These are phyloP conservation scores for Podaxis mareebaensis DNA, from an alignment of 768 basidiomycete genomes.

Conservation along the genomic window DNA sequence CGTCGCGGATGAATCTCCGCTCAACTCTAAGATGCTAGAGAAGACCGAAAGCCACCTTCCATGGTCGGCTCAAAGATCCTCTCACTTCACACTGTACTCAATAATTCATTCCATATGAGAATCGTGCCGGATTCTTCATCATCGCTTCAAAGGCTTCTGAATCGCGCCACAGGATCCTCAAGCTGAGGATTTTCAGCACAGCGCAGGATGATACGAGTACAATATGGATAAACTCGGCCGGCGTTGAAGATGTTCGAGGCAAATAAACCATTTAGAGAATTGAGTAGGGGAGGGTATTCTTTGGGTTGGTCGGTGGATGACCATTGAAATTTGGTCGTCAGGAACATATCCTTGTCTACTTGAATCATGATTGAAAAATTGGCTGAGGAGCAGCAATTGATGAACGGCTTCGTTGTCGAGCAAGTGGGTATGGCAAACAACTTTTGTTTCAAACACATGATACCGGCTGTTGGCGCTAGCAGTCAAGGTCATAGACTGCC, in stretches of 20 bases:
- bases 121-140: constrained; percentile 85
- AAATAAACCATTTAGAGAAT: constrained; percentile 83
- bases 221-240: constrained; percentile 80
- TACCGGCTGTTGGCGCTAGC: no score
- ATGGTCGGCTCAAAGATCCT: neutral
- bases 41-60: neutral
- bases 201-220: constrained; percentile 86
- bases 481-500: no score
- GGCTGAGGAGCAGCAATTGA: constrained; percentile 83
- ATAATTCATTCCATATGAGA: constrained; percentile 94
- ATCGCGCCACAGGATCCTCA: constrained; percentile 87
- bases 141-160: constrained; percentile 89
- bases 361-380: constrained; percentile 81
- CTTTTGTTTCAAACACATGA: constrained; percentile 76
- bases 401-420: constrained; percentile 75
- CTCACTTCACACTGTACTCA: constrained; percentile 40
- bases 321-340: constrained; percentile 71
- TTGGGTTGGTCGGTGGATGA: constrained; percentile 74
- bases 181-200: constrained; percentile 75
- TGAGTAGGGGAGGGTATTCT: constrained; percentile 78
- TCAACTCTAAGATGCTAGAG: neutral
- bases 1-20: neutral
- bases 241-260: constrained; percentile 95
- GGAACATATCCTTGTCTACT: constrained; percentile 77
- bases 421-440: constrained; percentile 99